phyloP scores from a whole-genome alignment of 768 basidiomycete genomes.

The Tylopilus felleus region DNA sequence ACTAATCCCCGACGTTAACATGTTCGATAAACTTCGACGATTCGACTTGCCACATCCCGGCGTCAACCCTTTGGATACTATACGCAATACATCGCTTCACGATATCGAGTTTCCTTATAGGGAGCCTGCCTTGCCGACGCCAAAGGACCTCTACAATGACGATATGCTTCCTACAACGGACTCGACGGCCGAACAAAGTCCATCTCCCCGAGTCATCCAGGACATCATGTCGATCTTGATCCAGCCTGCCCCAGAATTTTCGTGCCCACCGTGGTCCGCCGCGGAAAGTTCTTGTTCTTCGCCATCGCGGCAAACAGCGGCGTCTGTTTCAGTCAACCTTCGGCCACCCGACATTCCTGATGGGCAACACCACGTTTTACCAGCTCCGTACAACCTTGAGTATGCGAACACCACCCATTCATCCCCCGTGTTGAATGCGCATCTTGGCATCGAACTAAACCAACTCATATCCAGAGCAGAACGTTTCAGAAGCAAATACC shows the following conservation, averaged over 20 bases:
- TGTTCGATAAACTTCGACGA: constrained; percentile 27
- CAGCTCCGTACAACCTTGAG: constrained; percentile 1
- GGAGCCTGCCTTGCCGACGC: background rate
- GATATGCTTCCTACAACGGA: background rate
- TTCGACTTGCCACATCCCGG: constrained; percentile 20
- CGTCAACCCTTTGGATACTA: constrained; percentile 41
- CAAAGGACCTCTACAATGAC: background rate
- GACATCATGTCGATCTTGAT: constrained; percentile 32
- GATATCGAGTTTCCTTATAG: background rate
- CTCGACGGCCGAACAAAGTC: constrained; percentile 13
- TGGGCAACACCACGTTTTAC: background rate
- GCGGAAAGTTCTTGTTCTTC: background rate
- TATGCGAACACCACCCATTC: constrained; percentile 2
- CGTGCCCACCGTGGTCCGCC: constrained; percentile 4
- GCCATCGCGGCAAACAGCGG: background rate
- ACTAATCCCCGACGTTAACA: constrained; percentile 35
- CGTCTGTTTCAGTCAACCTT: background rate
- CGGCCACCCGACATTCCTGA: background rate
- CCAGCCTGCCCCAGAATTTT: constrained; percentile 14
- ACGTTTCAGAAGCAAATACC: constrained; percentile 50
- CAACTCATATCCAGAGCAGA: constrained; percentile 56
- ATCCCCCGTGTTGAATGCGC: constrained; percentile 61
- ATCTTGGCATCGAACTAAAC: constrained; percentile 53
- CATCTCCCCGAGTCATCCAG: constrained; percentile 28
- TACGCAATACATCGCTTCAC: constrained; percentile 13